Base-by-base conservation (phyloP, 805 yeast genomes). In the Wickerhamiella shivajii region DNA sequence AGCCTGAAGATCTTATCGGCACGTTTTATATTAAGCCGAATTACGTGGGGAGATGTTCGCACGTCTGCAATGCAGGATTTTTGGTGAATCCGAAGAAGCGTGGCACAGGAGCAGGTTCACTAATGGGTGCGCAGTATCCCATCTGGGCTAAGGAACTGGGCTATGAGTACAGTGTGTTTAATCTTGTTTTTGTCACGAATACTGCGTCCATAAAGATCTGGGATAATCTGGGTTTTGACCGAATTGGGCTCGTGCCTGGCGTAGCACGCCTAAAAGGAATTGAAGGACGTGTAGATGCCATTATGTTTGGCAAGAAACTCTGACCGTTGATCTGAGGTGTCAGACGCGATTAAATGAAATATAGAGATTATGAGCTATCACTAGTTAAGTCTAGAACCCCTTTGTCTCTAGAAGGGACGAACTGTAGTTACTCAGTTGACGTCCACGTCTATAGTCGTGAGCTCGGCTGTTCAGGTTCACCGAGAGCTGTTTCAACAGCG, bases 41-140 rank as follows among this genome's bases (percentile, higher is more conserved):
- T 54, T 85, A 84, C 50, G 56, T 63, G 2, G 94, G 93, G 6
- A 66, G 93, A 38, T 75, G 87, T 41, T 71, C 90, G 0, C 95
- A 85, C 47, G 75, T 71, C 18, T 81, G 94, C 47, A 85, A 85
- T 51, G 95, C 74, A 0, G 94, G 92, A 0, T 85, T 85, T 49
- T 51, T 83, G 8, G 93, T 85, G 5, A 67, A 67, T 38, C 60
- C 63, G 6, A 42, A 42, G 0, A 57, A 59, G 17, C 64, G 96
- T 40, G 90, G 92, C 0, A 52, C 63, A 29, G 75, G 77, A 7
- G 54, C 80, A 11, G 95, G 94, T 1, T 63, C 57, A 22, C 65
- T 65, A n/a, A 49, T 85, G 49, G 96, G 92, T 4, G 57, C 58
- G 36, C 57, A 66, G 27, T 85, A 79, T 50, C 50, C 83, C 28